Evolutionary conservation across 2,329 filamentous ascomycete species (phyloP).

Genomic region (Aspergillus cejpii): DNA sequence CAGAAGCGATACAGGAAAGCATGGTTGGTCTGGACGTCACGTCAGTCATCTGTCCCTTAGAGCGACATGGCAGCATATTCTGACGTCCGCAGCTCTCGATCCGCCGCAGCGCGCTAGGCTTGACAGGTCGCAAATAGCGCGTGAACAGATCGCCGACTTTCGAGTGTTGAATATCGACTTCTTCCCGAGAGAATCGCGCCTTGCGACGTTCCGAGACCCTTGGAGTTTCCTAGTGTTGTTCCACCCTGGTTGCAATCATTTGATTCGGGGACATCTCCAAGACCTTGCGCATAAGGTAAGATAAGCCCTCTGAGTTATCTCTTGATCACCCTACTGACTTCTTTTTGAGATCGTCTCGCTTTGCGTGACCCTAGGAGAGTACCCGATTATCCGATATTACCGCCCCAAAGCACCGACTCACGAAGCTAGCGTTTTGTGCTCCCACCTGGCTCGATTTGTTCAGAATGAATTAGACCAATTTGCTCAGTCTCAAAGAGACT

Average conservation of each 20-base stretch:
- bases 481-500: conserved; percentile 73
- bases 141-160: conserved; percentile 71
- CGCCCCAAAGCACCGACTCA: conserved; percentile 67
- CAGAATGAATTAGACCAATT: conserved; percentile 89
- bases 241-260: conserved; percentile 78
- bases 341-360: conserved; percentile 65
- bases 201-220: conserved; percentile 87
- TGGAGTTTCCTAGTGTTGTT: conserved; percentile 93
- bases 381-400: conserved; percentile 89
- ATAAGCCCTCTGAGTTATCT: conserved; percentile 13
- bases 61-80: conserved; percentile 10
- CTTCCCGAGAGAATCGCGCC: conserved; percentile 80
- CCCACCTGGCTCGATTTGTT: conserved; percentile 81
- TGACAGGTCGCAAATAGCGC: conserved; percentile 61
- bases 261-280: conserved; percentile 78
- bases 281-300: conserved; percentile 77
- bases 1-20: conserved; percentile 70
- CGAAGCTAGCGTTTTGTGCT: conserved; percentile 80
- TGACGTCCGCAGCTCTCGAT: conserved; percentile 53
- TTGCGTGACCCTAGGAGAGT: conserved; percentile 88
- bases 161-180: conserved; percentile 81
- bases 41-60: conserved; percentile 37
- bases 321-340: conserved; percentile 8
- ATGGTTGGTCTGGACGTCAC: conserved; percentile 77
- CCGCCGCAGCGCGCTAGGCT: conserved; percentile 65